Evolutionary conservation across 495 filamentous ascomycete genomes (phyloP), one percentile per base, ranked within the genome.

Genomic region (Rhizodiscina lignyota): DNA sequence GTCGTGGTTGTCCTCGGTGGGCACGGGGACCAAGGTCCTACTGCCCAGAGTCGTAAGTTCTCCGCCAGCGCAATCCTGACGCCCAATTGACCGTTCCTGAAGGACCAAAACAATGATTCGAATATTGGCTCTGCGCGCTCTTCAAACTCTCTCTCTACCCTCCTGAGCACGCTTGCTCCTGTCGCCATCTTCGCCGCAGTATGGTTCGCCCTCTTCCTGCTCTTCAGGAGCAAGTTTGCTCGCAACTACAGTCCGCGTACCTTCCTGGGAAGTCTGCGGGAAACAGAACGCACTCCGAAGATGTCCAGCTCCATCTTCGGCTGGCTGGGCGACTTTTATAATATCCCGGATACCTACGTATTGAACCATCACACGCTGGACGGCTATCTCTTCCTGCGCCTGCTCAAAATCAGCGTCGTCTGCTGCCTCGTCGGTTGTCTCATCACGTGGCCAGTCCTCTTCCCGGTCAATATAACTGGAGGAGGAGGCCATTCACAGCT

Each of bases 311-410:
- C 0, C 73, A 83, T 24, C 5, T 68, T 79, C 48, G 74, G 76
- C 49, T 92, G 85, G 83, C 51, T 94, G 44, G 59, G 56, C 3
- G 55, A 70, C 20, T 89, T 87, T 63, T 78, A 72, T 66, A 70
- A 70, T 55, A 69, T 89, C 34, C 77, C 81, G 22, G 83, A 94
- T 53, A 72, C 72, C 39, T 83, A 82, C 51, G 77, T 87, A 30
- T 68, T 94, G 39, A 79, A 86, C 48, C 82, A 91, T 53, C 79
- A 89, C 56, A 83, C 83, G 2, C 67, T 97, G 57, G 91, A 93
- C 38, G 72, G 43, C 19, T 63, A 55, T 42, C 48, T 63, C 19
- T 60, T 59, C 40, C 47, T 63, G 21, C 53, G 60, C 12, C 51
- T 51, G 32, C 44, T 61, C 31, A 62, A 61, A 48, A 49, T 63